Conservation (phyloP, 306 rosid species). For the Ormosia semicastrata region DNA sequence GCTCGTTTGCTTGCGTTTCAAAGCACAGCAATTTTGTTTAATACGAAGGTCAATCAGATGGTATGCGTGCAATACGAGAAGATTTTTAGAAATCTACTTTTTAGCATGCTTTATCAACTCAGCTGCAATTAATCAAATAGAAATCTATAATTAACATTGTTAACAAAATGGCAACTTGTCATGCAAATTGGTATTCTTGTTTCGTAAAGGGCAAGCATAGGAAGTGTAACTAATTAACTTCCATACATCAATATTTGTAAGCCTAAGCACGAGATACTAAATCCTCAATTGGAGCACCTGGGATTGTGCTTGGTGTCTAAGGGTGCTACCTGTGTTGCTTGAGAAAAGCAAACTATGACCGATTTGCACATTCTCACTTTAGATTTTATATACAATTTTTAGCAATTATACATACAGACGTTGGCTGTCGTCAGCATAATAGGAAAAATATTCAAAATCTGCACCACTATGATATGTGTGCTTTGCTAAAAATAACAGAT, state of each 20-base stretch:
- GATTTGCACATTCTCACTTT: background rate
- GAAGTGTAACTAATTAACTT: background rate
- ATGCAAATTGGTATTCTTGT: background rate
- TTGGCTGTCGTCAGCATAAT: background rate
- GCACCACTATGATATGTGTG: background rate
- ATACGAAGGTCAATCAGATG: background rate
- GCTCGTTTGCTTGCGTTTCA: background rate
- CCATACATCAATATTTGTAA: background rate
- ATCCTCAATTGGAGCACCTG: background rate
- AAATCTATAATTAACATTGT: background rate
- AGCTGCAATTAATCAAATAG: background rate
- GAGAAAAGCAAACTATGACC: background rate
- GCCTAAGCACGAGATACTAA: conserved; percentile 9
- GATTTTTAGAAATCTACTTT: background rate
- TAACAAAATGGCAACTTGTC: background rate
- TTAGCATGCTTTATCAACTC: background rate
- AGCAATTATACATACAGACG: background rate
- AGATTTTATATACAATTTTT: background rate
- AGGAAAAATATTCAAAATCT: background rate
- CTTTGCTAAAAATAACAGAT: background rate
- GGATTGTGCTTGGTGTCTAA: background rate
- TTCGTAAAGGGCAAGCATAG: background rate
- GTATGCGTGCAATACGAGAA: background rate
- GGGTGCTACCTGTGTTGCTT: too few relatives aligned
- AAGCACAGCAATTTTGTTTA: background rate